Base-by-base conservation (phyloP, 2,329 filamentous ascomycete species). In the Ophiocordyceps australis region DNA sequence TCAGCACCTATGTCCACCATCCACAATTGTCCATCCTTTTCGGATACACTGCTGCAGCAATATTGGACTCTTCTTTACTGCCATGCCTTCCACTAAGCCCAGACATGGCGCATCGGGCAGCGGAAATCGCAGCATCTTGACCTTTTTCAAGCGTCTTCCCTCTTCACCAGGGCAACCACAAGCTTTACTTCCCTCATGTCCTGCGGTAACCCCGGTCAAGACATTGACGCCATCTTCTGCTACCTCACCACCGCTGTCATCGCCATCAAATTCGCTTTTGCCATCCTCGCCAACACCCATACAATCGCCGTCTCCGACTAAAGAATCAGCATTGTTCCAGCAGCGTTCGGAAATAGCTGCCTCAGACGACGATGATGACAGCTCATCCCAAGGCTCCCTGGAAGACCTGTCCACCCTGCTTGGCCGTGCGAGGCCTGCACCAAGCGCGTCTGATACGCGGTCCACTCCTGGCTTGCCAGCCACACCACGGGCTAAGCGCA, bases 281-380 rank as follows among this genome's bases (percentile, higher is more conserved):
- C n/a, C n/a, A n/a, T n/a, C n/a, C n/a, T n/a, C n/a, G n/a, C n/a
- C n/a, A n/a, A n/a, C n/a, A n/a, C n/a, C n/a, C n/a, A n/a, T n/a
- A n/a, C n/a, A n/a, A n/a, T n/a, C n/a, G n/a, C n/a, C 20, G 20
- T 22, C 20, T 9, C 20, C 20, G 20, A 10, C 19, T n/a, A n/a
- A n/a, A n/a, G n/a, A n/a, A n/a, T n/a, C n/a, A n/a, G n/a, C n/a
- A n/a, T n/a, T n/a, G n/a, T n/a, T n/a, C n/a, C n/a, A n/a, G n/a
- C n/a, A n/a, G 35, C 30, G 25, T 29, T 7, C 35, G 9, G 52
- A 74, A 28, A 76, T 85, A 21, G 61, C 60, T 23, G 73, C 67
- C 28, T 83, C 79, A 0, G 79, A 85, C 39, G 75, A 78, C n/a
- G 64, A 64, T 16, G 60, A 73, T 35, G 65, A 58, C 20, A 36